Base-by-base conservation (phyloP, 2,329 filamentous ascomycete genomes). In the Fusarium secorum region DNA sequence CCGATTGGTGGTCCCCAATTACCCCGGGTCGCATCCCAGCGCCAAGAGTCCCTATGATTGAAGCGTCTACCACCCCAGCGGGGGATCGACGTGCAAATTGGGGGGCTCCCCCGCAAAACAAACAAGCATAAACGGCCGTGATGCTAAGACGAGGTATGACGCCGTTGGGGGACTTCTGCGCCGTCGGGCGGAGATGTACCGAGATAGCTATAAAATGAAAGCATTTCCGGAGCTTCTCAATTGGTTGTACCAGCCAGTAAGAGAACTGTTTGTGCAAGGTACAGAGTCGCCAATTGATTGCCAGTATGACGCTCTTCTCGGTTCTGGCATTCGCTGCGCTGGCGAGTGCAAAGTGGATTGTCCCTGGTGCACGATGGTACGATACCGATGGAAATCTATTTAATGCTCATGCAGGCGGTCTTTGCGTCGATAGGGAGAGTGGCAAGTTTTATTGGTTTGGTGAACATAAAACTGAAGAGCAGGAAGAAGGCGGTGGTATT, bases 391-490 rank as follows among this genome's bases (percentile, higher is more conserved):
- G 88, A 1, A 84, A 86, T n/a, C 75, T 89, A 17, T 84, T 90
- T 57, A 90, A 89, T 56, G 88, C 88, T 2, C 88, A 91, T 74
- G 89, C 88, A 3, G 88, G 88, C 2, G 85, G 84, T 17, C 80
- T 90, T 11, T 84, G 84, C 1, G 75, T 86, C 1, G 87, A 90
- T 42, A 77, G 85, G 41, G 82, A 83, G 9, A 83, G 83, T 0
- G 85, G 85, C 20, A 86, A 83, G 64, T 90, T 88, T 75, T 90
- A 85, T 78, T 85, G 84, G 83, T 90, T 90, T 60, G 88, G 88
- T 38, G 88, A 90, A 74, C 86, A 89, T 79, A 90, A 90, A 78
- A 79, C 83, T 15, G 77, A 90, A 70, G 87, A 84, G 0, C 86
- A 88, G 66, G 82, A 81, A 11, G 88, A 90, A 73, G 88, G 88